A percentile compares a stretch with the other conserved stretches of the same genome.
Conservation (phyloP, 2,329 filamentous ascomycete genomes). For the Neonectria ditissima region DNA sequence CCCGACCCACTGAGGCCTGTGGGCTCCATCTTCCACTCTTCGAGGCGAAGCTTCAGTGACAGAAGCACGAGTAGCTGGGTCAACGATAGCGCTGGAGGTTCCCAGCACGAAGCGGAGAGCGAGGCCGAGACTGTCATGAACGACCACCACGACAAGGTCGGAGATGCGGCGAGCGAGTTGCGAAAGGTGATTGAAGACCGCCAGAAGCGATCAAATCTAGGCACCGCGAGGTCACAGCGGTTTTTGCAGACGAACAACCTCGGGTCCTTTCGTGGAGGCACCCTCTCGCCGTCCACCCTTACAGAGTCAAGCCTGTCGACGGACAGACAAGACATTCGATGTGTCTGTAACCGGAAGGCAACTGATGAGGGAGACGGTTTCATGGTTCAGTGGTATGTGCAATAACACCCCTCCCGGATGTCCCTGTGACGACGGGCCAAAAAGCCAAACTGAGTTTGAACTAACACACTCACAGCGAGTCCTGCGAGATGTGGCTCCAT, state of each 20-base stretch:
- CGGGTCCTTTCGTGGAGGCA: conserved; percentile 50
- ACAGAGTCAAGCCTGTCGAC: conserved; percentile 60
- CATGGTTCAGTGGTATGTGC: conserved; percentile 72
- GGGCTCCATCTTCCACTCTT: conserved; percentile 60
- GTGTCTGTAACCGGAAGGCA: conserved; percentile 64
- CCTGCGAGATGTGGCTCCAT: conserved; percentile 74
- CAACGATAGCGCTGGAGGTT: conserved; percentile 52
- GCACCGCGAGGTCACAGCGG: conserved; percentile 49
- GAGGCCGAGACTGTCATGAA: conserved; percentile 70
- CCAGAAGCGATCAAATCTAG: conserved; percentile 55
- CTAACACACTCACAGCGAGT: conserved; percentile 60
- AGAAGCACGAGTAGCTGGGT: conserved; percentile 58
- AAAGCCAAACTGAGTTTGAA: conserved; percentile 16
- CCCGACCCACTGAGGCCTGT: conserved; percentile 65
- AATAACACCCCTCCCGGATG: not conserved
- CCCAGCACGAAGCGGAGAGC: conserved; percentile 61
- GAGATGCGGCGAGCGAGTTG: conserved; percentile 71
- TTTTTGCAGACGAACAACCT: conserved; percentile 48
- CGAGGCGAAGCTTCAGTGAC: conserved; percentile 62
- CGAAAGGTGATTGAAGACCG: conserved; percentile 68
- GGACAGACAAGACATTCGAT: conserved; percentile 62
- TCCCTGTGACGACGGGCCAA: conserved; percentile 9
- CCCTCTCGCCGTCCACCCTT: conserved; percentile 64
- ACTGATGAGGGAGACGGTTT: conserved; percentile 63
- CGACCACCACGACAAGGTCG: conserved; percentile 56